Evolutionary conservation across 495 filamentous ascomycete species (phyloP).

Genomic region (Neurospora terricola): DNA sequence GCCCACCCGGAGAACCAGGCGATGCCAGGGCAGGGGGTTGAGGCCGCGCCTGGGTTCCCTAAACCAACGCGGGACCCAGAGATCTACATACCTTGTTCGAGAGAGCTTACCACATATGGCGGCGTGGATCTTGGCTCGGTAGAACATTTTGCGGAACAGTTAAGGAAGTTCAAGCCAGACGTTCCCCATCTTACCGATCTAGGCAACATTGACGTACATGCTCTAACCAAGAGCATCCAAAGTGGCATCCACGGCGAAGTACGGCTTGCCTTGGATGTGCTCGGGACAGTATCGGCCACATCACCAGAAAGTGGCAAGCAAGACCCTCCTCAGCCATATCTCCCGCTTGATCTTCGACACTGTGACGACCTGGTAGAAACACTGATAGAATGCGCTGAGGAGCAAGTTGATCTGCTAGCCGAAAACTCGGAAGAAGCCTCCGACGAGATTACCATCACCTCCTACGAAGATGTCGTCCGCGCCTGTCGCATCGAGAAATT

Average conservation of each 20-base stretch:
- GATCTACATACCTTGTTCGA: constrained; percentile 54
- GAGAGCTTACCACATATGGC: constrained; percentile 49
- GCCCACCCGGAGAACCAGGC: constrained; percentile 22
- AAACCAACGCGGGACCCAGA: constrained; percentile 27
- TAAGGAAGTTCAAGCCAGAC: constrained; percentile 55
- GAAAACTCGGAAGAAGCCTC: constrained; percentile 76
- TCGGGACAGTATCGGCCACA: constrained; percentile 62
- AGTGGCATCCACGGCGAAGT: constrained; percentile 85
- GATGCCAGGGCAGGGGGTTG: constrained; percentile 11
- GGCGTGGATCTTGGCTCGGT: constrained; percentile 54
- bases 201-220: constrained; percentile 80
- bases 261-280: constrained; percentile 74
- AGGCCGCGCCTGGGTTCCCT: constrained; percentile 19
- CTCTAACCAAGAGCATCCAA: constrained; percentile 85
- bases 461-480: constrained; percentile 82
- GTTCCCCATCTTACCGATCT: constrained; percentile 69
- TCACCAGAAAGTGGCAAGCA: constrained; percentile 42
- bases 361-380: constrained; percentile 86
- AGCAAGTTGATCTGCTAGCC: constrained; percentile 68
- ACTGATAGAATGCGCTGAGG: constrained; percentile 81
- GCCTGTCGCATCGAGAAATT: constrained; percentile 63
- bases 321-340: constrained; percentile 23
- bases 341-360: constrained; percentile 44
- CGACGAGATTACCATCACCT: constrained; percentile 64
- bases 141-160: constrained; percentile 49